Conservation (phyloP, 2,329 filamentous ascomycete genomes). For the Didymella pinodella region DNA sequence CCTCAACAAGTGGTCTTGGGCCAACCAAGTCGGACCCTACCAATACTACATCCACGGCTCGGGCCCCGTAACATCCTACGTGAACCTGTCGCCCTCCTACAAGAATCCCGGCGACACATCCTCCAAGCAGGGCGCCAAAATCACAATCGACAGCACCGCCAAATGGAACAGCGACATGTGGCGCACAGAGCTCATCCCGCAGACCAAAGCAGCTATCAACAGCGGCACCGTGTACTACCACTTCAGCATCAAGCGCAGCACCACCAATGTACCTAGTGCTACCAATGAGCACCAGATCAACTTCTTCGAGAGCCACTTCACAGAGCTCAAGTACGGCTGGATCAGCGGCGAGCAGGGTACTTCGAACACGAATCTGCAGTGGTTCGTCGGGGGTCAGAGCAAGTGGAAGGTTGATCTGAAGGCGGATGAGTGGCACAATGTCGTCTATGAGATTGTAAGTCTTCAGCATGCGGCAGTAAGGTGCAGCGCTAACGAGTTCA, state of each 20-base stretch:
- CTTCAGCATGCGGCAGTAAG: neutral
- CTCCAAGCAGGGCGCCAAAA: constrained; percentile 70
- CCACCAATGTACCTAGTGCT: constrained; percentile 66
- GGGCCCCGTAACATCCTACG: constrained; percentile 64
- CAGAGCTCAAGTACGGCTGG: constrained; percentile 75
- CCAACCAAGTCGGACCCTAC: constrained; percentile 73
- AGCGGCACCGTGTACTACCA: constrained; percentile 75
- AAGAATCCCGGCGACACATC: constrained; percentile 71
- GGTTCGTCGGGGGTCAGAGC: constrained; percentile 67
- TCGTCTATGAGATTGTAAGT: constrained; percentile 72
- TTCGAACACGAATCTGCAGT: constrained; percentile 65
- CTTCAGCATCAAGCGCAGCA: constrained; percentile 70
- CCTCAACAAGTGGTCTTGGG: constrained; percentile 70
- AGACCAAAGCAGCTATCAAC: constrained; percentile 71
- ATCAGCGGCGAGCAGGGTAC: constrained; percentile 60
- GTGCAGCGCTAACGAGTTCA: constrained; percentile 28
- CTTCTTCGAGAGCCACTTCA: constrained; percentile 75
- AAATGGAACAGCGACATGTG: constrained; percentile 81
- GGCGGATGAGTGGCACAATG: constrained; percentile 75
- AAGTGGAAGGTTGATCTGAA: constrained; percentile 70
- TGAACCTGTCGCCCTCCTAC: constrained; percentile 66
- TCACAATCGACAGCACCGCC: constrained; percentile 69
- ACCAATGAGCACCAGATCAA: constrained; percentile 72
- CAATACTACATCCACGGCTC: constrained; percentile 80
- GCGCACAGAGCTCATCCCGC: constrained; percentile 76